Conservation (phyloP, 805 yeast genomes). For the Yarrowia bubula region DNA sequence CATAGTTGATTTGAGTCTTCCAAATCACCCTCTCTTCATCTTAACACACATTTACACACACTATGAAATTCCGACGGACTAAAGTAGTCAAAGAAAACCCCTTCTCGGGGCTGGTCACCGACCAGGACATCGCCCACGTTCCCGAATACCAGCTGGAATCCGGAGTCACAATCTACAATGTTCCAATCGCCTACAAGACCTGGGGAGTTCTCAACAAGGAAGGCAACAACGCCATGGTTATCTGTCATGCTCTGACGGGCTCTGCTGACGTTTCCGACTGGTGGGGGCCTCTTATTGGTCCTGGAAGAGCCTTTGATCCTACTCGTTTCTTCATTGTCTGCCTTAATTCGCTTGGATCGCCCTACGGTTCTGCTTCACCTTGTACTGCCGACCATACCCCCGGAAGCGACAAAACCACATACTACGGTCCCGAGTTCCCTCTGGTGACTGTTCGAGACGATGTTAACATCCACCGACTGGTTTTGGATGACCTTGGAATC, state of each 20-base stretch:
- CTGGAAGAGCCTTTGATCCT: slow-evolving; percentile 86
- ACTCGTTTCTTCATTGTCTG: slow-evolving; percentile 82
- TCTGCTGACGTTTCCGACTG: slow-evolving; percentile 94
- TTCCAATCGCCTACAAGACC: slow-evolving; percentile 92
- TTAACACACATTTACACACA: background rate
- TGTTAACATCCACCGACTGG: slow-evolving; percentile 69
- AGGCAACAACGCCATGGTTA: slow-evolving; percentile 77
- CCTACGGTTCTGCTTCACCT: slow-evolving; percentile 95
- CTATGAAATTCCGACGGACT: slow-evolving; percentile 29
- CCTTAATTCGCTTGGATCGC: slow-evolving; percentile 90
- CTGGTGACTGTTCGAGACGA: slow-evolving; percentile 93
- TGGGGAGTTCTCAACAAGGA: slow-evolving; percentile 82
- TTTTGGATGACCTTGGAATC: slow-evolving; percentile 80
- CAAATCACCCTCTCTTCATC: background rate
- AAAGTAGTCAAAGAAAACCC: slow-evolving; percentile 50
- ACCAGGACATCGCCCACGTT: slow-evolving; percentile 74
- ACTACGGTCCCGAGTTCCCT: slow-evolving; percentile 95
- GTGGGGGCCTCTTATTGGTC: slow-evolving; percentile 97
- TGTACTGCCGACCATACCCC: slow-evolving; percentile 76
- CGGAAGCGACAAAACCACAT: slow-evolving; percentile 48
- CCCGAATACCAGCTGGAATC: slow-evolving; percentile 77
- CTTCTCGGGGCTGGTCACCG: slow-evolving; percentile 64
- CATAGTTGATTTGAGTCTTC: background rate
- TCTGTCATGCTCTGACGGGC: slow-evolving; percentile 95
- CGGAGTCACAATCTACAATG: slow-evolving; percentile 66